phyloP scores from a whole-genome alignment of 306 rosid species.

The Medicago lupulina region DNA sequence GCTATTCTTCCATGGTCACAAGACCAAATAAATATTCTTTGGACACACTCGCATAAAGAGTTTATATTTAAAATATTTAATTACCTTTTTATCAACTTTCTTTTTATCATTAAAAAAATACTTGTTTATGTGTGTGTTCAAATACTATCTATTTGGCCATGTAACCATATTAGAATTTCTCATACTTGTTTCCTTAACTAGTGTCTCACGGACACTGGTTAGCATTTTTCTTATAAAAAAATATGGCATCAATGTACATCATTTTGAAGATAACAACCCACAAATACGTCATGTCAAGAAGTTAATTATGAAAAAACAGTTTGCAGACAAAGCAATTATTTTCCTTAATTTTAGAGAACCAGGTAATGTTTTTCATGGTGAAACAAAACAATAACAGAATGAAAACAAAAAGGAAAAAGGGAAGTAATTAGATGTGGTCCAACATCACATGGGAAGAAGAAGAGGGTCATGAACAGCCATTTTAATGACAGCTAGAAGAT shows the following conservation, averaged over 20 bases:
- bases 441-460: slow-evolving; percentile 64
- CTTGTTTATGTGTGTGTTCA: too few species aligned
- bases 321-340: slow-evolving; percentile 20
- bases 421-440: slow-evolving; percentile 62
- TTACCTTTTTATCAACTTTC: too few species aligned
- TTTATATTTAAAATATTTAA: too few species aligned
- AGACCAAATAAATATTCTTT: too few species aligned
- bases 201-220: too few species aligned
- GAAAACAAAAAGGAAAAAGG: slow-evolving; percentile 1
- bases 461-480: slow-evolving; percentile 46
- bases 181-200: too few species aligned
- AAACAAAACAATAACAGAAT: not conserved
- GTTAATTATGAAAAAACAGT: slow-evolving; percentile 17
- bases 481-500: slow-evolving; percentile 65
- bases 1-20: too few species aligned
- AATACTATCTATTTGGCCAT: too few species aligned
- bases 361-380: slow-evolving; percentile 23
- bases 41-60: too few species aligned
- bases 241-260: slow-evolving; percentile 31
- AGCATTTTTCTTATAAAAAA: too few species aligned
- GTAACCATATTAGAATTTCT: too few species aligned
- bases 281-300: slow-evolving; percentile 23
- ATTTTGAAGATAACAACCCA: slow-evolving; percentile 7
- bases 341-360: not conserved
- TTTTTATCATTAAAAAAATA: too few species aligned